Evolutionary conservation across 192 early-diverging fungal genomes (phyloP), one percentile per base, ranked within the genome.

Genomic region (Coemansia brasiliensis): DNA sequence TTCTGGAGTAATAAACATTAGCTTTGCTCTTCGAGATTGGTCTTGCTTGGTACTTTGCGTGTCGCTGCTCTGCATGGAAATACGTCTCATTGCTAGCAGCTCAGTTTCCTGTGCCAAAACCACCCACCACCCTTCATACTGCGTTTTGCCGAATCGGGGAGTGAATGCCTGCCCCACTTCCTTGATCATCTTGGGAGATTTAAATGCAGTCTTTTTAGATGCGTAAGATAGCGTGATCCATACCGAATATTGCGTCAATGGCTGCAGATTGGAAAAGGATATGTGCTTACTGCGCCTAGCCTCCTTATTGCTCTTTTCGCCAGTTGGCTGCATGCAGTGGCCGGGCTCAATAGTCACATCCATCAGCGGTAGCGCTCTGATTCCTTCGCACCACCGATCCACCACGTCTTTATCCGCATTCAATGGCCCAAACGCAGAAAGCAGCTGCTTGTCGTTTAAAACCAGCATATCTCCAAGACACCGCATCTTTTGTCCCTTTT

Each of bases 91-190:
- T 3, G 87, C 90, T 45, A 95, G 41, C 44, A 98, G 59, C 45
- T 90, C 88, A 40, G 91, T 65, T 3, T 22, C 71, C 45, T 94
- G 84, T 1, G 88, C 94, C 7, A 97, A 69, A 7, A 95, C 81
- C 4, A 92, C 58, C 90, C 91, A 99, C 92, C 93, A 99, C 0
- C 91, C 88, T 63, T 99, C 95, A 67, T 87, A 90, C 67, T 97
- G 94, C 6, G 85, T 76, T 63, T 97, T 96, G 15, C 94, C 90
- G 63, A 97, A 99, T 55, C 81, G 67, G 16, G 93, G 93, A 16
- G 91, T 83, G 57, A 90, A 79, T n/a, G 93, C 85, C 16, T 84
- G 84, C 2, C 86, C 86, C 18, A 52, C 52, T 41, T 74, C 68
- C 37, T 53, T 39, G 16, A 68, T 48, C 27, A 71, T 54, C 44